Evolutionary conservation across 805 yeast genomes (phyloP).

Genomic region (Kluyveromyces dobzhanskii): DNA sequence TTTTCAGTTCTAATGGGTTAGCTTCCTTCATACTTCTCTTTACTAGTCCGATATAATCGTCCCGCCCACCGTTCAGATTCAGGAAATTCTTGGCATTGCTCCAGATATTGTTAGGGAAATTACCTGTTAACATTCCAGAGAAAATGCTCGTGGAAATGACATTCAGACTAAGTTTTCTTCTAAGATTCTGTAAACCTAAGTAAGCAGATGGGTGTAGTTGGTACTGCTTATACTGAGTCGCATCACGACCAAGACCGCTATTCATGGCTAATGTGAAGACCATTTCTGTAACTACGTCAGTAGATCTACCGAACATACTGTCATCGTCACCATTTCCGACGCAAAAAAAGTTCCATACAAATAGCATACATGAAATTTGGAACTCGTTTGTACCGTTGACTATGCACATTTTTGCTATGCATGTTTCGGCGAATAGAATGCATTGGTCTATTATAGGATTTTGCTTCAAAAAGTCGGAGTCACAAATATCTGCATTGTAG

Average conservation of each 20-base stretch:
- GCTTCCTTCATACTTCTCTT: background rate
- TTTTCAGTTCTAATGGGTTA: background rate
- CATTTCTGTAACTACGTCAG: constrained; percentile 1
- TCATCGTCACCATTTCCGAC: constrained; percentile 3
- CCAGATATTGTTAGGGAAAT: background rate
- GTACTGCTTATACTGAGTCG: constrained; percentile 1
- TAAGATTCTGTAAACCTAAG: background rate
- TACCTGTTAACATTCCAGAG: constrained; percentile 2
- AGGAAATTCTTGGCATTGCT: constrained; percentile 1
- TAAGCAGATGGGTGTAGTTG: background rate
- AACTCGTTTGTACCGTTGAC: constrained; percentile 3
- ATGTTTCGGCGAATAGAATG: constrained; percentile 1
- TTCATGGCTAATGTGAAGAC: constrained; percentile 2
- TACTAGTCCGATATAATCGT: constrained; percentile 1
- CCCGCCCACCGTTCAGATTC: constrained; percentile 1
- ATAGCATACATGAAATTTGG: constrained; percentile 4
- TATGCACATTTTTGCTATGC: constrained; percentile 3
- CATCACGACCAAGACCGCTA: constrained; percentile 2
- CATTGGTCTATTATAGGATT: constrained; percentile 1
- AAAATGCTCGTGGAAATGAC: background rate
- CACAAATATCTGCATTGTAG: background rate
- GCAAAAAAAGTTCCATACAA: constrained; percentile 3
- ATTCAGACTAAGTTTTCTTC: constrained; percentile 1
- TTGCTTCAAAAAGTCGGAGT: background rate
- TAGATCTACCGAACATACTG: constrained; percentile 3